Evolutionary conservation across 2,329 filamentous ascomycete species (phyloP).

Genomic region (Exophiala phaeomuriformis): DNA sequence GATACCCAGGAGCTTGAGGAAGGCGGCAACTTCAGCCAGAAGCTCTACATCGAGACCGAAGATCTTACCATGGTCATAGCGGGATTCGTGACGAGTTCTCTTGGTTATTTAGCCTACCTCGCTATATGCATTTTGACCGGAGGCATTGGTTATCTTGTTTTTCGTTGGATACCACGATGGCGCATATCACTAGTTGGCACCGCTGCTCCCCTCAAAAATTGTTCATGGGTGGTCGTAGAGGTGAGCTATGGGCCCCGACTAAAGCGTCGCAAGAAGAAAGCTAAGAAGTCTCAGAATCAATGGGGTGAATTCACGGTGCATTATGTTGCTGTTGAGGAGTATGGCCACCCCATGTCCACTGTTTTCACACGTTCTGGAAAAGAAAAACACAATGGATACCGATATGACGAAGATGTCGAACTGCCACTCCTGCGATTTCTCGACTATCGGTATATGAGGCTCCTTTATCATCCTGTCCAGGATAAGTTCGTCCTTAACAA

Average conservation of each 20-base stretch:
- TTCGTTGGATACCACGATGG: conserved; percentile 87
- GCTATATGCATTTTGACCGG: conserved; percentile 63
- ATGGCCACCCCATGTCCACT: conserved; percentile 57
- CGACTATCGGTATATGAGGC: conserved; percentile 89
- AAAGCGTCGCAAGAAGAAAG: conserved; percentile 24
- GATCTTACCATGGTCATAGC: conserved; percentile 91
- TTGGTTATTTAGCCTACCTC: conserved; percentile 64
- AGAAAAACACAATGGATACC: conserved; percentile 55
- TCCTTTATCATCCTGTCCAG: conserved; percentile 80
- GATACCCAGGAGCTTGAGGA: conserved; percentile 55
- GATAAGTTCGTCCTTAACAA: conserved; percentile 82
- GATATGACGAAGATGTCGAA: conserved; percentile 67
- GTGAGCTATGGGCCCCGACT: conserved; percentile 38
- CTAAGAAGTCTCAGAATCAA: conserved; percentile 60
- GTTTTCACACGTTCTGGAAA: conserved; percentile 49
- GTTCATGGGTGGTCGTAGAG: conserved; percentile 89
- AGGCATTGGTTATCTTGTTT: conserved; percentile 73
- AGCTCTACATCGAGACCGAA: conserved; percentile 86
- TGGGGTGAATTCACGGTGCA: conserved; percentile 89
- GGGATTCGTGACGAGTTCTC: conserved; percentile 70
- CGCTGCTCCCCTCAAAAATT: conserved; percentile 61
- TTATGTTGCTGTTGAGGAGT: conserved; percentile 52
- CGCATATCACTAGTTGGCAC: conserved; percentile 68
- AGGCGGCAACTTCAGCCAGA: conserved; percentile 67
- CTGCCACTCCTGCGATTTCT: conserved; percentile 67